Conservation (phyloP, 2,329 filamentous ascomycete species). For the Stemphylium lycopersici region DNA sequence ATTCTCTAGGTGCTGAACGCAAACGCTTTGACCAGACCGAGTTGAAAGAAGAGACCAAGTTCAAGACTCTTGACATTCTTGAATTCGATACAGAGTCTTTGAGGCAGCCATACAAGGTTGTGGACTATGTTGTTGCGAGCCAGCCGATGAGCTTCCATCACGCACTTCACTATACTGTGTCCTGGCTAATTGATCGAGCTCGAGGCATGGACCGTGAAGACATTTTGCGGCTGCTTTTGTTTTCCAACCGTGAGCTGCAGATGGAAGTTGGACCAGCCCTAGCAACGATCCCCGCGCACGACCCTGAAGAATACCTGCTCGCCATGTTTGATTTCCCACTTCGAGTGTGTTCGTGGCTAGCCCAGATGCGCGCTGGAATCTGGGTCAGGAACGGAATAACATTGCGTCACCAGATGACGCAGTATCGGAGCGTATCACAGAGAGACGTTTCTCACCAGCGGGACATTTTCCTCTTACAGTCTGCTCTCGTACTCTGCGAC, state of each 20-base stretch:
- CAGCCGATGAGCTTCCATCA: conserved; percentile 97
- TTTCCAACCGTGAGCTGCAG: conserved; percentile 73
- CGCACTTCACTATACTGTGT: conserved; percentile 92
- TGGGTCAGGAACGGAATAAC: conserved; percentile 99
- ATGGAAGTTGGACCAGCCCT: conserved; percentile 65
- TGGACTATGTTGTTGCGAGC: conserved; percentile 86
- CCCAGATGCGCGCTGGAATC: conserved; percentile 97
- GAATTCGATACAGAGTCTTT: conserved; percentile 69
- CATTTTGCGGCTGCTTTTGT: conserved; percentile 72
- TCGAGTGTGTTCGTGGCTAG: conserved; percentile 92
- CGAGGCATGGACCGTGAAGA: conserved; percentile 73
- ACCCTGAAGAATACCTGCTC: conserved; percentile 79
- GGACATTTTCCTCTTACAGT: conserved; percentile 92
- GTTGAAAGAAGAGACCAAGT: conserved; percentile 82
- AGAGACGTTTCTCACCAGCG: conserved; percentile 92
- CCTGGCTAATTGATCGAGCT: conserved; percentile 91
- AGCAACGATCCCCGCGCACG: conserved; percentile 64
- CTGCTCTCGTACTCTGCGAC: conserved; percentile 84
- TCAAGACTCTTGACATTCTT: conserved; percentile 78
- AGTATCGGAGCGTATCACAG: conserved; percentile 87
- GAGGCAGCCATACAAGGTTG: conserved; percentile 61
- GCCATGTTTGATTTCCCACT: conserved; percentile 92
- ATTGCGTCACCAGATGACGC: conserved; percentile 90
- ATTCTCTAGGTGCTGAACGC: conserved; percentile 88
- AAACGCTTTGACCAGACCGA: conserved; percentile 84